Evolutionary conservation across 2,329 filamentous ascomycete genomes (phyloP).

Genomic region (Colletotrichum sublineola): DNA sequence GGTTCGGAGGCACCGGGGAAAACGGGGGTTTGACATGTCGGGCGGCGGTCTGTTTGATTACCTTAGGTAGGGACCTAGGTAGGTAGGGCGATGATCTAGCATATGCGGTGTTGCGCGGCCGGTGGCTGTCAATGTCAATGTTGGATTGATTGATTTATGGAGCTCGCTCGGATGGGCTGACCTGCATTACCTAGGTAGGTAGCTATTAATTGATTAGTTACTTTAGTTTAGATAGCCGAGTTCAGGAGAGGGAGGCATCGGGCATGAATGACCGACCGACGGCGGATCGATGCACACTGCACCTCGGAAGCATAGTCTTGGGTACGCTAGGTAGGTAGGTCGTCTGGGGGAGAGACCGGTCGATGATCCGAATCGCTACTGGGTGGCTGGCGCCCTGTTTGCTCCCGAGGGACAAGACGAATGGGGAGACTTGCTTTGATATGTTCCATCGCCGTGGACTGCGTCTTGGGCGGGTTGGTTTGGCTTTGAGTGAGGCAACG

Average conservation of each 20-base stretch:
- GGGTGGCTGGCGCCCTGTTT: neutral
- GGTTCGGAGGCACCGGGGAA: slow-evolving; percentile 4
- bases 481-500: neutral
- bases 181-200: neutral
- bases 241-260: slow-evolving; percentile 8
- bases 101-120: neutral
- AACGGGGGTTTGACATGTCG: slow-evolving; percentile 1
- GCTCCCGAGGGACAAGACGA: neutral
- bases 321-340: too few relatives aligned
- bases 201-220: too few relatives aligned
- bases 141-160: too few relatives aligned
- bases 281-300: slow-evolving; percentile 6
- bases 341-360: neutral
- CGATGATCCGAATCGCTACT: neutral
- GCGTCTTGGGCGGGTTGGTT: neutral
- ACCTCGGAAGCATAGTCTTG: neutral
- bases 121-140: slow-evolving; percentile 7
- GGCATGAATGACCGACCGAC: slow-evolving; percentile 5
- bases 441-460: neutral
- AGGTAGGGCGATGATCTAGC: slow-evolving; percentile 19
- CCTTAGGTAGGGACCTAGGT: too few relatives aligned
- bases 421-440: neutral
- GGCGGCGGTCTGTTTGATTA: slow-evolving; percentile 22
- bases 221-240: neutral
- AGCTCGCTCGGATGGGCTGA: neutral